Evolutionary conservation across 257 asterid species (phyloP), one percentile per base, ranked within the genome.

Genomic region (Solanum acaule): DNA sequence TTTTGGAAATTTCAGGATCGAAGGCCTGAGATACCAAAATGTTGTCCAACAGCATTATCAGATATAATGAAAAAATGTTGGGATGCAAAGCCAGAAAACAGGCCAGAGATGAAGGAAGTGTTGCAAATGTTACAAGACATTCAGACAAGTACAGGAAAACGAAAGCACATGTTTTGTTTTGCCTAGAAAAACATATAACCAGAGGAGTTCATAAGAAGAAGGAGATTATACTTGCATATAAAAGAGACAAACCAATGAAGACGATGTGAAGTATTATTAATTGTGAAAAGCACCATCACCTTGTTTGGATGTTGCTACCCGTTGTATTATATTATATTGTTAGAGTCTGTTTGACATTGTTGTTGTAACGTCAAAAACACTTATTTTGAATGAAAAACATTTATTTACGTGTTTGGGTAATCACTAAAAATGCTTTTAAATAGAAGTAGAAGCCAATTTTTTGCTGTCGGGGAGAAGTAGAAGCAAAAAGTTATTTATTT

Each of bases 81-180:
- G 92, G 81, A 82, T 5, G 63, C 44, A 4, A 81, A 90, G 6
- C 87, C 89, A 8, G 14, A 42, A 29, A 90, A 56, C 6, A 29
- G 91, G 56, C 91, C 90, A 9, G 90, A 90, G 89, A 91, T 91
- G 90, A 73, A 73, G 72, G 33, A n/a, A 65, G 72, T n/a, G 72
- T 25, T 65, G 72, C 72, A 65, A 25, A 65, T 65, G 72, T 65
- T 65, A 63, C 88, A 86, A 86, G 89, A 25, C 63, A 84, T 90
- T 33, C 34, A 16, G 2, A 23, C 65, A 35, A 29, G 37, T 68
- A 42, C 82, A 9, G 13, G 31, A 75, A 25, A 20, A 65, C 72
- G 6, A 33, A 34, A 35, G 27, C 29, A 34, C 9, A 31, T 15
- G n/a, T 75, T 75, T 75, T 23, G 52, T 0, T 37, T 75, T 75